These are phyloP conservation scores for Tetraselmis striata DNA, from an alignment of 139 green algal genomes.

Conservation along the genomic window DNA sequence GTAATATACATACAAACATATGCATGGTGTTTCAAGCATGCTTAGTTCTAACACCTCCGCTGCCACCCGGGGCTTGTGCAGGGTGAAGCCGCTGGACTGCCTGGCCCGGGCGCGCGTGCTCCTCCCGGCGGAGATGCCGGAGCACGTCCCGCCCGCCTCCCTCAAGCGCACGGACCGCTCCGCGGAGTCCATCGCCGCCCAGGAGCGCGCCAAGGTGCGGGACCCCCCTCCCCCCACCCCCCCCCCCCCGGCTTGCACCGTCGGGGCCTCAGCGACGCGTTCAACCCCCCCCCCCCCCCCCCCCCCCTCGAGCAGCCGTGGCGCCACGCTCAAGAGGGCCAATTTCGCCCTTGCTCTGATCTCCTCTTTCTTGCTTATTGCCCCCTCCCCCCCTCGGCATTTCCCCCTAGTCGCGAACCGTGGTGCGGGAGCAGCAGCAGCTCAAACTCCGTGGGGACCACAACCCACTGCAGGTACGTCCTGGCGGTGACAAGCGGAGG, in stretches of 20 bases:
- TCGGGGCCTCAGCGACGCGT: no score
- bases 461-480: neutral
- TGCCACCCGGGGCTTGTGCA: neutral
- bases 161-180: neutral
- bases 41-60: no score
- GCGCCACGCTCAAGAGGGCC: no score
- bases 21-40: no score
- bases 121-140: slow-evolving; percentile 38
- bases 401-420: neutral
- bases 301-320: no score
- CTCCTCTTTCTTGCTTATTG: neutral
- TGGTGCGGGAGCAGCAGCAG: neutral
- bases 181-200: neutral
- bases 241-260: no score
- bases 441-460: neutral
- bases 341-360: no score
- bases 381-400: neutral
- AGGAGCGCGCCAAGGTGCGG: neutral
- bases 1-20: no score
- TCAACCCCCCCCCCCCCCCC: no score
- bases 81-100: slow-evolving; percentile 41
- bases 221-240: no score
- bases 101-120: slow-evolving; percentile 43
- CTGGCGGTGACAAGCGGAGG: no score
- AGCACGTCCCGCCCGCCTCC: slow-evolving; percentile 3